Base-by-base conservation (phyloP, 306 rosid species). In the Acmispon strigosus region DNA sequence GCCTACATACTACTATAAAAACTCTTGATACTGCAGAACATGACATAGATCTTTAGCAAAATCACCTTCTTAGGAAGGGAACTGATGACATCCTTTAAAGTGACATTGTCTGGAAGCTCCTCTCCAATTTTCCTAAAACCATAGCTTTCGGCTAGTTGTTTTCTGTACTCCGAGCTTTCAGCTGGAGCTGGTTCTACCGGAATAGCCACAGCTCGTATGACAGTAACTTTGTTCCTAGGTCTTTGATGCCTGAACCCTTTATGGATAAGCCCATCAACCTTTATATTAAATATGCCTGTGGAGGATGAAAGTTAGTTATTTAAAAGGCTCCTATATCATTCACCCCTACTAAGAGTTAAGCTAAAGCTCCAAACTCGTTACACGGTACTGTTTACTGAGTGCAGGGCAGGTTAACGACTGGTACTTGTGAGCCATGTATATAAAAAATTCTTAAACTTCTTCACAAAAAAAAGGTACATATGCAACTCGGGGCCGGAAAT, bases 41-140 rank as follows among this genome's bases (percentile, higher is more conserved):
- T 13, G 39, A 58, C n/a, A 49, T 10, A 7, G 63, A 32, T 69
- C 27, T 15, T 56, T 12, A 56, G 59, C 41, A 58, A 32, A 82
- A 50, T 4, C 70, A 94, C 99, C 90, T 83, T 75, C 78, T 94
- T 89, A 11, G 99, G 99, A 82, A 94, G 97, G 65, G 91, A 84
- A 66, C 77, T 92, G 12, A 87, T 60, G 58, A 94, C 72, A 68
- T 90, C 90, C 84, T 87, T 91, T 29, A 94, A 74, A 15, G 89
- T 82, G 66, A 94, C 86, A 76, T 77, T 75, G 7, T 79, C 89
- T 7, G 99, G 96, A 73, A 94, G 88, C 3, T 88, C 88, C 47
- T 89, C 95, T 68, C 96, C 99, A 69, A 94, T 86, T 76, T 86
- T 80, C 74, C 34, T 78, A 60, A 94, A 94, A 70, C 97, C 99